These are phyloP conservation scores for Bathelium albidoporum DNA, from an alignment of 495 filamentous ascomycete species.

Conservation along the genomic window DNA sequence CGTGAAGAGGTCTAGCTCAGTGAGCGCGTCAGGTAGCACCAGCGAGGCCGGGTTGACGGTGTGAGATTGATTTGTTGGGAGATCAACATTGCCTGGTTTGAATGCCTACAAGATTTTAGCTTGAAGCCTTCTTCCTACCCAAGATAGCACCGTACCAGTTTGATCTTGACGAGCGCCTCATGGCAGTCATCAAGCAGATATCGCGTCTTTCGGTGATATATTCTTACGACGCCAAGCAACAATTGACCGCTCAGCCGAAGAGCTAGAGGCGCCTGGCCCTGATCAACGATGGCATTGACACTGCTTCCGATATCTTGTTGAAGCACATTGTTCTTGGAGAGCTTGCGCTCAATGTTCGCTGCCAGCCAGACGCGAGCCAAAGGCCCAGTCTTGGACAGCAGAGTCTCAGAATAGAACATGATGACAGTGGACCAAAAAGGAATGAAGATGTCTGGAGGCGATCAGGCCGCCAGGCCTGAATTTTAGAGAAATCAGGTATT, in stretches of 20 bases:
- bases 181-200: slow-evolving; percentile 96
- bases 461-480: no score
- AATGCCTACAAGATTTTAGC: slow-evolving; percentile 36
- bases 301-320: slow-evolving; percentile 88
- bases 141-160: slow-evolving; percentile 63
- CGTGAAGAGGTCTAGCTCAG: slow-evolving; percentile 71
- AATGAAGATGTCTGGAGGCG: background rate
- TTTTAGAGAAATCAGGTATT: no score
- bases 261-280: slow-evolving; percentile 90
- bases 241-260: slow-evolving; percentile 88
- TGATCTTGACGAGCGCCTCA: slow-evolving; percentile 93
- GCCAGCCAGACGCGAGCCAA: slow-evolving; percentile 97
- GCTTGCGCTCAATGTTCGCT: slow-evolving; percentile 92
- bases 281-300: slow-evolving; percentile 85
- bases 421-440: background rate
- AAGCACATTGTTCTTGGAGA: slow-evolving; percentile 87
- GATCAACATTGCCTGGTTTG: slow-evolving; percentile 44
- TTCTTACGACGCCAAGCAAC: slow-evolving; percentile 87
- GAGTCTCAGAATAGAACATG: slow-evolving; percentile 98
- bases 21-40: slow-evolving; percentile 71
- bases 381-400: slow-evolving; percentile 92
- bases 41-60: slow-evolving; percentile 36
- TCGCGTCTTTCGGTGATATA: slow-evolving; percentile 92
- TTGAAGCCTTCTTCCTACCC: background rate
- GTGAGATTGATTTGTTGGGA: slow-evolving; percentile 37